phyloP scores from a whole-genome alignment of 139 green algal genomes.

The Bryopsis sp. region DNA sequence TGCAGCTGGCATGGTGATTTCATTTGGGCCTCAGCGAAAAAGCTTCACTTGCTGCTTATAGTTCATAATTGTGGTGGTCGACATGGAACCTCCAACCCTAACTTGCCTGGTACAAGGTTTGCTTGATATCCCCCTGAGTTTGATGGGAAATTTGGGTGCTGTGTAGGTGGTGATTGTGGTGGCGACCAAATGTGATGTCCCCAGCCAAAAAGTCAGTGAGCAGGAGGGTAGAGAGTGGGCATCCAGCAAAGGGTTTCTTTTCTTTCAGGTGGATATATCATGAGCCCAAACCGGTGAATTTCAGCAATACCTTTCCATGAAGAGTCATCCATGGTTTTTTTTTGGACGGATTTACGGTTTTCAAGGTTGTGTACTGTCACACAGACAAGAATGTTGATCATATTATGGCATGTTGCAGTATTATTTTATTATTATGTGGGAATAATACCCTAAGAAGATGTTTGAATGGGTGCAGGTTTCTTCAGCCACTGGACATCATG shows the following conservation, averaged over 20 bases:
- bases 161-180: conserved; percentile 43
- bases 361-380: neutral
- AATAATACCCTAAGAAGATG: neutral
- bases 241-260: conserved; percentile 30
- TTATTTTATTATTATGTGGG: neutral
- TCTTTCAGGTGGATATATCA: conserved; percentile 33
- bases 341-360: neutral
- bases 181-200: conserved; percentile 40
- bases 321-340: neutral
- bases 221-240: conserved; percentile 50
- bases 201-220: conserved; percentile 39
- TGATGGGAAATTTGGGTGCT: too few relatives aligned
- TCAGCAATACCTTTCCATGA: neutral
- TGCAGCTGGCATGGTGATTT: conserved; percentile 35
- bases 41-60: too few relatives aligned
- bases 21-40: too few relatives aligned
- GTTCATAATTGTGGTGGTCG: too few relatives aligned
- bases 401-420: neutral
- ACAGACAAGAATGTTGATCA: neutral
- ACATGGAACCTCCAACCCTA: too few relatives aligned
- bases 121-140: too few relatives aligned
- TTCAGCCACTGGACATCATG: conserved; percentile 28
- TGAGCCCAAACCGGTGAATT: neutral
- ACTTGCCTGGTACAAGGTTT: too few relatives aligned
- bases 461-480: conserved; percentile 33